These are phyloP conservation scores for Epichloe brachyelytri DNA, from an alignment of 2,329 filamentous ascomycete species.

Conservation along the genomic window DNA sequence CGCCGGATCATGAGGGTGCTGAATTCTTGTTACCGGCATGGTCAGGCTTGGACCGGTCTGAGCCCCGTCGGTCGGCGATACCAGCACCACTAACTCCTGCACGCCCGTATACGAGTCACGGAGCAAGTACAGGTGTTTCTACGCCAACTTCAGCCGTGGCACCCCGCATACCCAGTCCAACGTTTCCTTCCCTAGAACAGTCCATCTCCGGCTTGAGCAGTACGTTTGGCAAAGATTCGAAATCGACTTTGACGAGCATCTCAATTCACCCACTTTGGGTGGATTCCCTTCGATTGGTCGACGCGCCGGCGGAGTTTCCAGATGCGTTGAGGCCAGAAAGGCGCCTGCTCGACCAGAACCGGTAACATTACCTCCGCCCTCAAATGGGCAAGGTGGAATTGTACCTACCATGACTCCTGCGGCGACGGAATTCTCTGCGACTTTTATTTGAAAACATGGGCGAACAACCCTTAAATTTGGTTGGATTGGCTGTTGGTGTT, in stretches of 20 bases:
- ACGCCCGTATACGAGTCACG: slow-evolving; percentile 2
- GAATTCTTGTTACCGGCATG: slow-evolving; percentile 1
- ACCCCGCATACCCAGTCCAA: slow-evolving; percentile 23
- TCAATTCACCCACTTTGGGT: not conserved
- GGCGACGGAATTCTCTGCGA: not conserved
- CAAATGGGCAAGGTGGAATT: not conserved
- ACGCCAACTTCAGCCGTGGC: slow-evolving; percentile 17
- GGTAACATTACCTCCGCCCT: slow-evolving; percentile 16
- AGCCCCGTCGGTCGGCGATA: slow-evolving; percentile 21
- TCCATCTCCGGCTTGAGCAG: slow-evolving; percentile 21
- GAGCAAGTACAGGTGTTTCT: slow-evolving; percentile 8
- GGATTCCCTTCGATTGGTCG: slow-evolving; percentile 4
- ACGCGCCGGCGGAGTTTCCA: slow-evolving; percentile 5
- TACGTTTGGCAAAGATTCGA: slow-evolving; percentile 20
- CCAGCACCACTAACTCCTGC: slow-evolving; percentile 21
- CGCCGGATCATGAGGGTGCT: not conserved
- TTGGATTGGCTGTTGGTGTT: no score
- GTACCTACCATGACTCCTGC: not conserved
- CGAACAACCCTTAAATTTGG: no score
- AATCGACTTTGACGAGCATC: slow-evolving; percentile 9
- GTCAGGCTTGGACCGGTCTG: slow-evolving; percentile 14
- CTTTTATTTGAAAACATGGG: not conserved
- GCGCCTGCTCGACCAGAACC: slow-evolving; percentile 20
- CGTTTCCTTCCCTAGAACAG: slow-evolving; percentile 22
- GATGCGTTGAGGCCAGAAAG: slow-evolving; percentile 18